Conservation (phyloP, 805 yeast species). For the Ogataea minuta region DNA sequence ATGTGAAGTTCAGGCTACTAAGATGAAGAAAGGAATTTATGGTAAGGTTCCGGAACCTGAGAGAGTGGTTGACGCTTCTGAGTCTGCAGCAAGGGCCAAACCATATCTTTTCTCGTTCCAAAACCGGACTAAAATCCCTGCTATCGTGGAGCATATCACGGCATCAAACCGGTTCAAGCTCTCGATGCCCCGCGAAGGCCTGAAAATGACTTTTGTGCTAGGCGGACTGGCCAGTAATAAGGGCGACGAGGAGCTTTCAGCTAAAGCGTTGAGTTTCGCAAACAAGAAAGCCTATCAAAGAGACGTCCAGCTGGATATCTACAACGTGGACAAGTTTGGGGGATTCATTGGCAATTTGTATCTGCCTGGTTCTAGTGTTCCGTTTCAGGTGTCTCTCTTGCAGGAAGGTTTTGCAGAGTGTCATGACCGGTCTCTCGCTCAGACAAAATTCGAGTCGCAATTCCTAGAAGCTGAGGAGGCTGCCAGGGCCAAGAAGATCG, state of each 20-base stretch:
- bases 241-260: constrained; percentile 36
- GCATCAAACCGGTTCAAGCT: constrained; percentile 68
- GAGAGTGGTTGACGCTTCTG: constrained; percentile 77
- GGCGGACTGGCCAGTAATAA: constrained; percentile 63
- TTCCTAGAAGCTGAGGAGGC: constrained; percentile 59
- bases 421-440: constrained; percentile 63
- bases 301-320: constrained; percentile 67
- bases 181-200: constrained; percentile 67
- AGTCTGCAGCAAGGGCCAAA: constrained; percentile 65
- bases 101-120: constrained; percentile 69
- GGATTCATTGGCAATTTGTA: constrained; percentile 75
- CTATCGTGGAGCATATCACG: constrained; percentile 69
- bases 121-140: constrained; percentile 62
- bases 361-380: constrained; percentile 47
- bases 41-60: constrained; percentile 57
- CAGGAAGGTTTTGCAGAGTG: constrained; percentile 61
- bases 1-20: constrained; percentile 59
- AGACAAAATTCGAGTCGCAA: constrained; percentile 52
- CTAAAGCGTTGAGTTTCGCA: constrained; percentile 54
- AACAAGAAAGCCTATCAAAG: constrained; percentile 62
- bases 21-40: constrained; percentile 59
- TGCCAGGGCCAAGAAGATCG: constrained; percentile 55
- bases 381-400: constrained; percentile 57
- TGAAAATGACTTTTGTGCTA: constrained; percentile 64
- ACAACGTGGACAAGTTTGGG: constrained; percentile 72